Evolutionary conservation across 1,284 basidiomycete species (phyloP).

Genomic region (Cystobasidium sp.): DNA sequence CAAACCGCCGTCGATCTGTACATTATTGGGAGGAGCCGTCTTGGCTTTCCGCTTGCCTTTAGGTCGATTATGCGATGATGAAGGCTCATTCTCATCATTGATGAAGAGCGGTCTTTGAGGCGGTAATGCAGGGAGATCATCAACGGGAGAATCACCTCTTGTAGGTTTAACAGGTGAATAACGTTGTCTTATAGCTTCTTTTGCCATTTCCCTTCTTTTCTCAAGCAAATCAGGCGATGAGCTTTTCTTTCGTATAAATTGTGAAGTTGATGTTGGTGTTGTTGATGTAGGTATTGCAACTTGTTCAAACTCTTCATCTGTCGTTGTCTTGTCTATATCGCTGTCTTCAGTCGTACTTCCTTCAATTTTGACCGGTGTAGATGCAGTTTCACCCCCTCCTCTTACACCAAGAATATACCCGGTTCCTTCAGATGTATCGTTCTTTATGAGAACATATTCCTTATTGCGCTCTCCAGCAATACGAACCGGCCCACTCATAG

Average conservation of each 20-base stretch:
- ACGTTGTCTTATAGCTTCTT: slow-evolving; percentile 46
- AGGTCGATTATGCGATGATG: background rate
- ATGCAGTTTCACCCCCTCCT: slow-evolving; percentile 72
- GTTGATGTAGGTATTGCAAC: slow-evolving; percentile 38
- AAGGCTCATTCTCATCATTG: slow-evolving; percentile 52
- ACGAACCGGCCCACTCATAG: slow-evolving; percentile 64
- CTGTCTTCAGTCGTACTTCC: slow-evolving; percentile 51
- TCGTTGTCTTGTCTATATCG: slow-evolving; percentile 47
- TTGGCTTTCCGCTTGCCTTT: slow-evolving; percentile 11
- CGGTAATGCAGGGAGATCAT: slow-evolving; percentile 31
- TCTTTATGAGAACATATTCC: slow-evolving; percentile 91
- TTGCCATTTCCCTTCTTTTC: slow-evolving; percentile 32
- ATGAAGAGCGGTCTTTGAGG: slow-evolving; percentile 37
- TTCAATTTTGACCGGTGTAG: slow-evolving; percentile 77
- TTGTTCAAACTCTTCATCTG: slow-evolving; percentile 47
- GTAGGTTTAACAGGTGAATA: slow-evolving; percentile 39
- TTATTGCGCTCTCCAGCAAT: slow-evolving; percentile 93
- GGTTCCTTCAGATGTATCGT: slow-evolving; percentile 73
- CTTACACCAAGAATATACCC: slow-evolving; percentile 93
- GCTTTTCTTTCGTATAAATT: background rate
- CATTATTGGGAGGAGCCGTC: slow-evolving; percentile 21
- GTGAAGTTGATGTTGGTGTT: too few species aligned
- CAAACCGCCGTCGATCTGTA: slow-evolving; percentile 23
- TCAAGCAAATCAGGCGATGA: slow-evolving; percentile 30
- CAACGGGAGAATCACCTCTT: slow-evolving; percentile 31